Percentiles rank a stretch among this genome's conserved stretches.
phyloP scores from a whole-genome alignment of 1,284 basidiomycete genomes.

The Trametes hirsuta region DNA sequence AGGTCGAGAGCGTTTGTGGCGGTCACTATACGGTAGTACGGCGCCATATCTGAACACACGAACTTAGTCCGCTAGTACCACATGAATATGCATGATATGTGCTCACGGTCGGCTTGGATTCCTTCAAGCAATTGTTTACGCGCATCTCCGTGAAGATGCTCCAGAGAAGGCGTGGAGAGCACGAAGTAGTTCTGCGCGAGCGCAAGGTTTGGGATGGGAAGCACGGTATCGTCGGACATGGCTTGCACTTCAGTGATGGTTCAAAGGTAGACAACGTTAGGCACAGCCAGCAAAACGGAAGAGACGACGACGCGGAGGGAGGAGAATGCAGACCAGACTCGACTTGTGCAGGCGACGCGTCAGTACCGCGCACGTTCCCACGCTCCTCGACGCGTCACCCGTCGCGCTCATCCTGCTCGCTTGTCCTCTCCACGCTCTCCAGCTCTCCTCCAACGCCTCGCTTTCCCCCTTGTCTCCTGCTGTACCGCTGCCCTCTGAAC shows the following conservation, averaged over 20 bases:
- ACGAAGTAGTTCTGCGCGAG: slow-evolving; percentile 81
- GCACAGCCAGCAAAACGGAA: slow-evolving; percentile 3
- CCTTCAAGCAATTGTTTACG: slow-evolving; percentile 71
- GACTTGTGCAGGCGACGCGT: slow-evolving; percentile 34
- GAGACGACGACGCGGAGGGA: background rate
- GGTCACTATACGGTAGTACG: slow-evolving; percentile 70
- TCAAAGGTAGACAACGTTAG: background rate
- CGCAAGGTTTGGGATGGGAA: slow-evolving; percentile 85
- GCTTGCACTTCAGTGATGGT: background rate
- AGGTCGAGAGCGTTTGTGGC: slow-evolving; percentile 49
- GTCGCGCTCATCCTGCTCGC: slow-evolving; percentile 17
- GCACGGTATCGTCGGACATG: slow-evolving; percentile 85
- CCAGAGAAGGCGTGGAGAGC: slow-evolving; percentile 64
- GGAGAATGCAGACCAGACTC: background rate
- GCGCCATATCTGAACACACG: slow-evolving; percentile 71
- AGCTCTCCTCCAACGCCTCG: slow-evolving; percentile 8
- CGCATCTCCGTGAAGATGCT: slow-evolving; percentile 69
- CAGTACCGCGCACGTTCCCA: slow-evolving; percentile 34
- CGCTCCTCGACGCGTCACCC: slow-evolving; percentile 48
- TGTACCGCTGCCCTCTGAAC: background rate
- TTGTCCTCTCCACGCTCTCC: slow-evolving; percentile 20
- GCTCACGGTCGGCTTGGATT: slow-evolving; percentile 85
- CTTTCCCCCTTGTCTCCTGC: slow-evolving; percentile 8
- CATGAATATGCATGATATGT: background rate
- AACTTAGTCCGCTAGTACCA: background rate